phyloP scores from a whole-genome alignment of 2,329 filamentous ascomycete genomes.

The Hymenoscyphus infarciens region DNA sequence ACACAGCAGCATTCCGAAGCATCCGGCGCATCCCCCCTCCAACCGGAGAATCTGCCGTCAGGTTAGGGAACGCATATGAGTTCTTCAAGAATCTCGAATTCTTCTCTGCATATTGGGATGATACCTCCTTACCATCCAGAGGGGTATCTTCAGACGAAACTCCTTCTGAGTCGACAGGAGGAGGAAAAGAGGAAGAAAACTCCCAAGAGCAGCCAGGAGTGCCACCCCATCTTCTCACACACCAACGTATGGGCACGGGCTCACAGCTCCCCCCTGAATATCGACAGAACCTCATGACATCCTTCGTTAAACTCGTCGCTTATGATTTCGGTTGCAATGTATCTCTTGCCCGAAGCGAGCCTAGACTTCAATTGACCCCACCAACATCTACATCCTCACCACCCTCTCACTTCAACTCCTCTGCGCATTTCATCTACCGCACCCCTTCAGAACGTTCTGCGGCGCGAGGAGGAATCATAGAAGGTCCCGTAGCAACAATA shows the following conservation, averaged over 20 bases:
- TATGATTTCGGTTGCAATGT: slow-evolving; percentile 66
- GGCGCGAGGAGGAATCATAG: slow-evolving; percentile 55
- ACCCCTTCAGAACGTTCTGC: slow-evolving; percentile 57
- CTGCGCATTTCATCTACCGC: slow-evolving; percentile 57
- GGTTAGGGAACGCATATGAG: slow-evolving; percentile 62
- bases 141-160: slow-evolving; percentile 6
- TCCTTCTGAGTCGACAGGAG: slow-evolving; percentile 18
- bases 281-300: slow-evolving; percentile 53
- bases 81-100: slow-evolving; percentile 61
- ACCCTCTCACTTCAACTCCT: slow-evolving; percentile 53
- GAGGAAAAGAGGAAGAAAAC: slow-evolving; percentile 17
- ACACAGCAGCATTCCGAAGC: slow-evolving; percentile 58
- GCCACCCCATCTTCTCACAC: slow-evolving; percentile 26
- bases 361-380: slow-evolving; percentile 51
- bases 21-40: slow-evolving; percentile 55
- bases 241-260: slow-evolving; percentile 48
- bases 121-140: slow-evolving; percentile 44
- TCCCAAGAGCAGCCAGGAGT: slow-evolving; percentile 16
- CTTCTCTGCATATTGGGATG: slow-evolving; percentile 59
- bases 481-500: slow-evolving; percentile 60
- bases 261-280: slow-evolving; percentile 56
- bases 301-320: slow-evolving; percentile 61
- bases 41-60: slow-evolving; percentile 50
- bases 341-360: slow-evolving; percentile 53
- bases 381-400: slow-evolving; percentile 29